A percentile compares a stretch with the other conserved stretches of the same genome.
Conservation (phyloP, 768 basidiomycete genomes). For the Lactarius tabidus region DNA sequence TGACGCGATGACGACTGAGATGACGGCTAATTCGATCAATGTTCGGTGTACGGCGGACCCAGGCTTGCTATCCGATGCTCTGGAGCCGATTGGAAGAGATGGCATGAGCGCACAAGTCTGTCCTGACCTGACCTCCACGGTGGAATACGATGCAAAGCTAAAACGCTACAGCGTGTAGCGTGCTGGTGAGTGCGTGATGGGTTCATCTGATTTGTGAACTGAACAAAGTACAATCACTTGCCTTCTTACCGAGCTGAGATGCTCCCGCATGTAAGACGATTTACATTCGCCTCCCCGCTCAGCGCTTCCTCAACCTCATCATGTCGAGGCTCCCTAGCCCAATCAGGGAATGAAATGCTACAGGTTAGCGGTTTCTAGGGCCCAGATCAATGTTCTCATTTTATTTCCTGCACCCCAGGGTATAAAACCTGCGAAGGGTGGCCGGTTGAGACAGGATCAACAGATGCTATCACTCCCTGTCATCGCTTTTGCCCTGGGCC, state of each 20-base stretch:
- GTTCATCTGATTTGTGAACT: neutral
- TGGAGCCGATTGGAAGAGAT: too few relatives aligned
- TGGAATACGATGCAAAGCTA: neutral
- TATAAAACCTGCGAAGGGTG: conserved; percentile 1
- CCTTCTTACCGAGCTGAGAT: neutral
- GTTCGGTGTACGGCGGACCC: too few relatives aligned
- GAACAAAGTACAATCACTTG: neutral
- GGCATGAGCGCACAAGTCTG: too few relatives aligned
- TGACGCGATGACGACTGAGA: too few relatives aligned
- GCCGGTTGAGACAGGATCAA: neutral
- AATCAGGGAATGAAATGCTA: neutral
- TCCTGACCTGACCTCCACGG: too few relatives aligned
- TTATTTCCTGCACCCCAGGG: neutral
- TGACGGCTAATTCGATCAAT: too few relatives aligned
- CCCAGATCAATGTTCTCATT: neutral
- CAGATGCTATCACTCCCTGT: conserved; percentile 4
- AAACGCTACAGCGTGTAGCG: neutral
- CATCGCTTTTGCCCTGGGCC: neutral
- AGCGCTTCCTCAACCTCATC: neutral
- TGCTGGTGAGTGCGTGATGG: neutral
- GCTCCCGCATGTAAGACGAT: conserved; percentile 2
- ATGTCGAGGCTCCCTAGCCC: neutral
- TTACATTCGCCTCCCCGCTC: neutral
- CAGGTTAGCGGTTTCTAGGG: neutral
- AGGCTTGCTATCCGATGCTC: too few relatives aligned